These are phyloP conservation scores for Dothidotthia symphoricarpi DNA, from an alignment of 2,329 filamentous ascomycete species.

Conservation along the genomic window DNA sequence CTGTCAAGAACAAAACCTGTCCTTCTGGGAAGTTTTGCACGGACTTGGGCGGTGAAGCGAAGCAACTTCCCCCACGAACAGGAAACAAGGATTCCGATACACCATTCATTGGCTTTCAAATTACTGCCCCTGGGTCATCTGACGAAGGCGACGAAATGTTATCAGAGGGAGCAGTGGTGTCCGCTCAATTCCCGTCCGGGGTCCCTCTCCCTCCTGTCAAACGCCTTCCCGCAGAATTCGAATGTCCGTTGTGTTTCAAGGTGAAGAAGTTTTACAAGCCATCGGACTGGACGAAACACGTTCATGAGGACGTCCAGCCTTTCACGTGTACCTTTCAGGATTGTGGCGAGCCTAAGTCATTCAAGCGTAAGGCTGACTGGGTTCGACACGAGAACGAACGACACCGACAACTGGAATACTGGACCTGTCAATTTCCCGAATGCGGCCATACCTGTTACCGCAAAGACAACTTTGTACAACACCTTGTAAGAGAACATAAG, in stretches of 20 bases:
- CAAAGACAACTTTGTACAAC: conserved; percentile 89
- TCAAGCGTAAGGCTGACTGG: conserved; percentile 96
- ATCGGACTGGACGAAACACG: conserved; percentile 95
- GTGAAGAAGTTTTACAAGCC: conserved; percentile 85
- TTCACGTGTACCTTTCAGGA: conserved; percentile 88
- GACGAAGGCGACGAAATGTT: conserved; percentile 66
- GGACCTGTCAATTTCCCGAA: conserved; percentile 78
- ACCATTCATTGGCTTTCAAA: conserved; percentile 54
- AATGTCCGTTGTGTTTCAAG: conserved; percentile 84
- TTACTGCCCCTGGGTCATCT: conserved; percentile 55
- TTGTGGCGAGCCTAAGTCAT: conserved; percentile 82
- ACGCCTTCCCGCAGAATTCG: conserved; percentile 79
- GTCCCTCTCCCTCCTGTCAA: conserved; percentile 79
- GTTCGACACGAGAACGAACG: conserved; percentile 91
- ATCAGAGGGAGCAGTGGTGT: conserved; percentile 66
- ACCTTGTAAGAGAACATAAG: conserved; percentile 89
- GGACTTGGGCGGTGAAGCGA: conserved; percentile 64
- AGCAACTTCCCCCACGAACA: conserved; percentile 59
- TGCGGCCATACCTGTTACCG: conserved; percentile 81
- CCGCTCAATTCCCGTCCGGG: conserved; percentile 73
- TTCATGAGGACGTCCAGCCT: conserved; percentile 89
- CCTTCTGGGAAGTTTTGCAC: conserved; percentile 62
- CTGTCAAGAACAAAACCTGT: conserved; percentile 59
- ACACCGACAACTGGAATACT: conserved; percentile 87
- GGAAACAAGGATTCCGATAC: conserved; percentile 61